Evolutionary conservation across 2,329 filamentous ascomycete species (phyloP).

Genomic region (Diaporthe australafricana): DNA sequence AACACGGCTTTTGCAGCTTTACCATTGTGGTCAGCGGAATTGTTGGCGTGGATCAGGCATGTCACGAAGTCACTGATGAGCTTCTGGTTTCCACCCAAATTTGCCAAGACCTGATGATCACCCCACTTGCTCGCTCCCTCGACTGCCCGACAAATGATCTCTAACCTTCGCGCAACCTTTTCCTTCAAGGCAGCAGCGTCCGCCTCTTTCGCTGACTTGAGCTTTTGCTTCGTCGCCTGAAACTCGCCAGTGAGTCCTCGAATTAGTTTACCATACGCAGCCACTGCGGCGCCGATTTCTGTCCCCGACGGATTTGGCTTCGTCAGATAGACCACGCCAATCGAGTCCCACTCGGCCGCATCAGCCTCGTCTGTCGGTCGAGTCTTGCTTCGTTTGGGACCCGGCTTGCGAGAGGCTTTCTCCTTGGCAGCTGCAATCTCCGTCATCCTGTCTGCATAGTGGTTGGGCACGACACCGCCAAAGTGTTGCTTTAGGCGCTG

Average conservation of each 20-base stretch:
- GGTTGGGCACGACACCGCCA: slow-evolving; percentile 28
- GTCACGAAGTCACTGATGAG: slow-evolving; percentile 66
- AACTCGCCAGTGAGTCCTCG: slow-evolving; percentile 60
- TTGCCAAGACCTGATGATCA: slow-evolving; percentile 66
- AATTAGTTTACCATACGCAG: slow-evolving; percentile 62
- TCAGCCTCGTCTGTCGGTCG: slow-evolving; percentile 59
- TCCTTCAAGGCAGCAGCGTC: slow-evolving; percentile 53
- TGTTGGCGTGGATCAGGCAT: slow-evolving; percentile 65
- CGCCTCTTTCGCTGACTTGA: slow-evolving; percentile 56
- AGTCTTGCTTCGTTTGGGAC: slow-evolving; percentile 51
- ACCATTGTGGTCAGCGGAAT: slow-evolving; percentile 63
- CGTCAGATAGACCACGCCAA: slow-evolving; percentile 63
- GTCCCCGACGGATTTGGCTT: slow-evolving; percentile 50
- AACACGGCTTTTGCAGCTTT: slow-evolving; percentile 67
- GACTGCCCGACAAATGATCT: slow-evolving; percentile 62
- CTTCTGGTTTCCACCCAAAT: slow-evolving; percentile 68
- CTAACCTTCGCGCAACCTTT: slow-evolving; percentile 57
- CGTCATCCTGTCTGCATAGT: slow-evolving; percentile 28
- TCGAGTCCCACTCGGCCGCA: slow-evolving; percentile 64
- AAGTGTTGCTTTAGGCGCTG: slow-evolving; percentile 32
- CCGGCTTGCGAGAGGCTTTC: slow-evolving; percentile 31
- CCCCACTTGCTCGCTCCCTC: slow-evolving; percentile 66
- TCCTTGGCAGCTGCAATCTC: slow-evolving; percentile 33
- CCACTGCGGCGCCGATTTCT: slow-evolving; percentile 59
- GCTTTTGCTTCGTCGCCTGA: slow-evolving; percentile 58